Base-by-base conservation (phyloP, 2,329 filamentous ascomycete species). In the Fusarium hostae region DNA sequence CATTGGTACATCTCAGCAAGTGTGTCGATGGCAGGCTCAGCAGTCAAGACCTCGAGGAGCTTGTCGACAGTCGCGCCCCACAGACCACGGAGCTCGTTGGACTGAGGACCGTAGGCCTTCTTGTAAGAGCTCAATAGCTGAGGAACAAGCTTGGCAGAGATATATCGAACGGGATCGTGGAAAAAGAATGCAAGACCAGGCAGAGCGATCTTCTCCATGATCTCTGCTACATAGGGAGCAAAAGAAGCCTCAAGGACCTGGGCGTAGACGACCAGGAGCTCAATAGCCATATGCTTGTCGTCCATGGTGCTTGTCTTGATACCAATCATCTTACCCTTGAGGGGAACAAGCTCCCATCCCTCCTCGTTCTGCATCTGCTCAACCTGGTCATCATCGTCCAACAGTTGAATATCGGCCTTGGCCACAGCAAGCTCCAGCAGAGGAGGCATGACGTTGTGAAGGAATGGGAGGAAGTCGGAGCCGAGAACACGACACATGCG, bases 201-300 rank as follows among this genome's bases (percentile, higher is more conserved):
- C 26, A 99, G 86, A 4, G 95, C 95, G 79, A 99, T 97, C 83
- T 96, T 96, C 81, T 97, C 94, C 92, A 98, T 96, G 64, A 97
- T 97, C 66, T 97, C 92, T 47, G 91, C 87, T 57, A 97, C 95
- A 74, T 97, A 98, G 3, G 93, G 94, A 59, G 96, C 94, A 79
- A 99, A 99, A 34, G 93, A 90, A 26, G 88, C 94, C 80, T 98
- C 94, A n/a, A 99, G 88, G 30, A 97, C 95, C 80, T 98, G 94
- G 3, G 96, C 95, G 79, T 99, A 99, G 69, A 99, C 95, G 50
- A 97, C 95, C 67, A 99, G 92, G 58, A 99, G 90, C 83, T 99
- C 96, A 72, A 99, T 98, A n/a, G 96, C 96, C 89, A 97, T 98
- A 82, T 98, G 95, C 86, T 99, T 99, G 83, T 99, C 96, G 77